A percentile compares a stretch with the other conserved stretches of the same genome.
phyloP scores from a whole-genome alignment of 495 filamentous ascomycete genomes.

The Stereocaulon alpinum region DNA sequence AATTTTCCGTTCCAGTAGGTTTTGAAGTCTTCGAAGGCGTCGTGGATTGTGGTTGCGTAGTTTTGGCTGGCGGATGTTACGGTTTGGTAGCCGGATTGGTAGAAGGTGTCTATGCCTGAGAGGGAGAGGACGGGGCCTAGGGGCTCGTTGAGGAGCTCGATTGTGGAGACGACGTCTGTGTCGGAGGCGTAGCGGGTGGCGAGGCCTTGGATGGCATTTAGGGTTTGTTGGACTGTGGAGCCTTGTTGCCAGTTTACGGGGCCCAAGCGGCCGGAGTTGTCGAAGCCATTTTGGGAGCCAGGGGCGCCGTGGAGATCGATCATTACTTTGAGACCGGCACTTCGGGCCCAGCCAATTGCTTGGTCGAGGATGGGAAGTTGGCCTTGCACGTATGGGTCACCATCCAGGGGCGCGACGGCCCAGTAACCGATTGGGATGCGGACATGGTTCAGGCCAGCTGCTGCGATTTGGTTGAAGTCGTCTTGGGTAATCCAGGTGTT shows the following conservation, averaged over 20 bases:
- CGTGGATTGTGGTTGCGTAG: conserved; percentile 52
- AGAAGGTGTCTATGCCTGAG: conserved; percentile 47
- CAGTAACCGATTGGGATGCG: conserved; percentile 76
- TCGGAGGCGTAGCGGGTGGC: conserved; percentile 48
- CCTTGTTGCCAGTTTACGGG: conserved; percentile 52
- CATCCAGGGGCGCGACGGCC: conserved; percentile 48
- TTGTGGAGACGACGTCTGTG: conserved; percentile 55
- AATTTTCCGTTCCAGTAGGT: conserved; percentile 61
- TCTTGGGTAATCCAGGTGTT: conserved; percentile 51
- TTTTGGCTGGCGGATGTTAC: conserved; percentile 41
- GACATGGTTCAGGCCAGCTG: conserved; percentile 61
- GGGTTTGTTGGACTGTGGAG: conserved; percentile 44
- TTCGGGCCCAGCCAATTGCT: conserved; percentile 59
- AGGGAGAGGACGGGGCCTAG: conserved; percentile 41
- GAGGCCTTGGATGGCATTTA: conserved; percentile 48
- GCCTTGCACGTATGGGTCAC: conserved; percentile 64
- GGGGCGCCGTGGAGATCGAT: conserved; percentile 42
- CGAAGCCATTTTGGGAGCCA: conserved; percentile 74
- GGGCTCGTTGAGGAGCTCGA: conserved; percentile 68
- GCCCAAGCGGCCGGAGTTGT: conserved; percentile 62
- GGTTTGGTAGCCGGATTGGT: conserved; percentile 49
- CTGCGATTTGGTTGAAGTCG: conserved; percentile 58
- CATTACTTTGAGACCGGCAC: conserved; percentile 32
- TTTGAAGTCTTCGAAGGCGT: conserved; percentile 53
- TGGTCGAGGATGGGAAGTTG: conserved; percentile 55